Evolutionary conservation across 1,139 yeast genomes (phyloP), one percentile per base, ranked within the genome.

Genomic region (Debaryomyces psychrophilus): DNA sequence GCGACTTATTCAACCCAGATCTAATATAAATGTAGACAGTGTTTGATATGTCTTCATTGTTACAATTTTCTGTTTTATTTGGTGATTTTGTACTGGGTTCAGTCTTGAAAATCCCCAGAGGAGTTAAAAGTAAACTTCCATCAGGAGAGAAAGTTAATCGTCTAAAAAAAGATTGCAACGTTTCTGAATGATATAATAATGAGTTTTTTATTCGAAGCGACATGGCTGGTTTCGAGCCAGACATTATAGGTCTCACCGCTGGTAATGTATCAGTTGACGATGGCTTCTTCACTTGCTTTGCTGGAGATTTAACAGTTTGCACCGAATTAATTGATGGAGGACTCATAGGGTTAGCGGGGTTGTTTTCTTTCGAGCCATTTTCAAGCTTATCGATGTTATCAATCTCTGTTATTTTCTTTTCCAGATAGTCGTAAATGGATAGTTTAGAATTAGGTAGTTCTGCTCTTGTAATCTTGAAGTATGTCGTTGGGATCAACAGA

Each of bases 91-190:
- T 47, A 29, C 43, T 48, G 44, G 36, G 20, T 41, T 41, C 28
- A 40, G 44, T 43, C 51, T 71, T 80, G 63, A 72, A 81, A 15
- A 87, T 73, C 0, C 97, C 98, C 44, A 95, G 85, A 0, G 99
- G 96, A 0, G 95, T 82, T 15, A 93, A 68, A 31, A 93, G 68
- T 36, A 93, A 64, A 44, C 78, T 73, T 0, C 99, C 99, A 64
- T 95, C 98, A 0, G 97, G 96, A 0, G 97, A 85, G 59, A 90
- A 90, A 1, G 85, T 67, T 48, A 92, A 72, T 48, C 99, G 71
- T 50, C 99, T 74, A 71, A 93, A 93, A 61, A 95, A 93, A 2
- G 97, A 87, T 47, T 90, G 90, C 29, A 92, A 73, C 0, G 96
- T 83, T 58, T 93, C 99, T 50, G 92, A 83, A 58, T 90, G 95